Conservation (phyloP, 805 yeast genomes). For the Starmerella riodocensis region DNA sequence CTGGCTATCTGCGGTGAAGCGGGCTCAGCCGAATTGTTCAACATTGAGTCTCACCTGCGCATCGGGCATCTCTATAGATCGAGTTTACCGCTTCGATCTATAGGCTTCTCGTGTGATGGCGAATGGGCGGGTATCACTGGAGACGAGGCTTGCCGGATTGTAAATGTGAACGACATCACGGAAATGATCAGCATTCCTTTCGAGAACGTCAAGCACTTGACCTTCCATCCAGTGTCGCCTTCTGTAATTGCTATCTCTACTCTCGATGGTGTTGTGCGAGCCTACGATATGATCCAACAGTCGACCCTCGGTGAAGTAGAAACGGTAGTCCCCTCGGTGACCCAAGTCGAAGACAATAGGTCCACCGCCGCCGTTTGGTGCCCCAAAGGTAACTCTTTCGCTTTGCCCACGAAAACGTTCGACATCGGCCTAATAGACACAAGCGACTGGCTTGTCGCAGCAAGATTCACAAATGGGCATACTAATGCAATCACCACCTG, state of each 20-base stretch:
- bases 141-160: slow-evolving; percentile 26
- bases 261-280: slow-evolving; percentile 27
- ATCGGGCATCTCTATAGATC: slow-evolving; percentile 21
- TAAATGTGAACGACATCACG: slow-evolving; percentile 26
- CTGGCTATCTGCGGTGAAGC: slow-evolving; percentile 35
- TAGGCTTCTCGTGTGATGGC: slow-evolving; percentile 28
- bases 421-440: slow-evolving; percentile 24
- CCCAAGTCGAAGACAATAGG: slow-evolving; percentile 28
- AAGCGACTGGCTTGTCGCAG: slow-evolving; percentile 21
- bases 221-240: slow-evolving; percentile 28
- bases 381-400: slow-evolving; percentile 53
- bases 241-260: slow-evolving; percentile 24
- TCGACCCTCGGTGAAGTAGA: slow-evolving; percentile 21
- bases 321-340: slow-evolving; percentile 23
- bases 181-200: slow-evolving; percentile 33
- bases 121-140: slow-evolving; percentile 28
- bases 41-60: slow-evolving; percentile 18
- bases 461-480: slow-evolving; percentile 20
- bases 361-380: slow-evolving; percentile 57
- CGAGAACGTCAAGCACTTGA: slow-evolving; percentile 37
- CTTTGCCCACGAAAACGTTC: slow-evolving; percentile 43
- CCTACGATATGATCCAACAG: slow-evolving; percentile 21
- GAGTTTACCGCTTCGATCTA: slow-evolving; percentile 27
- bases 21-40: slow-evolving; percentile 28
- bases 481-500: slow-evolving; percentile 35